Evolutionary conservation across 1,139 yeast species (phyloP), one percentile per base, ranked within the genome.

Genomic region (Blastobotrys buckinghamii): DNA sequence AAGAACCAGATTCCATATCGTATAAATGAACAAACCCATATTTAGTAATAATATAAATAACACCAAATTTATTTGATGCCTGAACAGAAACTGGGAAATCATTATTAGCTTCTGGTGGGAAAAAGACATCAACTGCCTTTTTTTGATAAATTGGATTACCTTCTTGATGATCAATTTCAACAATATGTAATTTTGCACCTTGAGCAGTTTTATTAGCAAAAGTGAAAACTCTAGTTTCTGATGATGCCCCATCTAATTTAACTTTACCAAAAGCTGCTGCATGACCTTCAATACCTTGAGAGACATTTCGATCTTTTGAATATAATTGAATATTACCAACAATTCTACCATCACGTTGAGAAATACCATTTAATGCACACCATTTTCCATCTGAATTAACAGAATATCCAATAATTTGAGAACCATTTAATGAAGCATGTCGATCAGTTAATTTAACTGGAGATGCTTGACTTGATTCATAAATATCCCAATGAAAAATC

Each of bases 241-340:
- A 69, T 22, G 81, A 60, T 40, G 90, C 88, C 46, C 90, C 92
- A 49, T 80, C 83, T 58, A 90, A 74, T 56, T 82, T 76, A 55
- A 92, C 69, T 51, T 77, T 74, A 47, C 96, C 90, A 70, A 94
- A 94, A 46, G 82, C 81, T 52, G 96, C 92, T 49, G 95, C 97
- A 68, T 94, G 98, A 58, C 98, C 98, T 65, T 94, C 97, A 61
- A 94, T 88, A 27, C 96, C 94, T 72, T 94, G 99, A 16, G 97
- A 89, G 45, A 90, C 88, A 63, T 86, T 84, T 68, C 97, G 82
- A 50, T 83, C 81, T 65, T 82, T 84, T 52, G 96, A 85, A 70
- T 75, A 94, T 55, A 94, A 78, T 73, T 94, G 99, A 65, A 92
- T 85, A 69, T 88, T 95, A 63, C 99, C 99, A 33, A 90, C 97